Percentiles rank a stretch among this genome's conserved stretches.
These are phyloP conservation scores for Martiniozyma abietophila DNA, from an alignment of 805 yeast species.

Conservation along the genomic window DNA sequence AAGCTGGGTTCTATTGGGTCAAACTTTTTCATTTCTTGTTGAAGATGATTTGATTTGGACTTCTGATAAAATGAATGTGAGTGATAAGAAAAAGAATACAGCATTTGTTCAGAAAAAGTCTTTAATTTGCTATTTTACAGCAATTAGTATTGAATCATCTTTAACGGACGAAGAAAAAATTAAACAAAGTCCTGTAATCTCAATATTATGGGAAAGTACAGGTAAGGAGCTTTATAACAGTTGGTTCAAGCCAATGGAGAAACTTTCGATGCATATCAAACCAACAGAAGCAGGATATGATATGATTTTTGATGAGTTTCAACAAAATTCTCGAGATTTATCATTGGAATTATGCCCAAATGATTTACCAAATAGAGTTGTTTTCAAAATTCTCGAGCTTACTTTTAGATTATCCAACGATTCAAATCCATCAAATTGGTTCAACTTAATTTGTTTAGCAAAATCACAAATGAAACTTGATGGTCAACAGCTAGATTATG, in stretches of 20 bases:
- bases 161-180: conserved; percentile 14
- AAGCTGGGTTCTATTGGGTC: conserved; percentile 80
- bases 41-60: conserved; percentile 94
- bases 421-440: conserved; percentile 48
- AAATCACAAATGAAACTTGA: conserved; percentile 48
- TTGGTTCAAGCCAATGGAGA: conserved; percentile 54
- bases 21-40: conserved; percentile 64
- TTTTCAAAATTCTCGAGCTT: conserved; percentile 29
- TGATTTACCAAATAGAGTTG: conserved; percentile 9
- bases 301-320: conserved; percentile 1
- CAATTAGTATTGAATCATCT: conserved; percentile 36
- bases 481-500: conserved; percentile 8
- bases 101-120: conserved; percentile 62
- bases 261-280: conserved; percentile 42
- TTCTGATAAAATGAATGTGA: conserved; percentile 63
- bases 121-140: conserved; percentile 66
- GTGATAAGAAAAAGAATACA: conserved; percentile 51
- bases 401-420: conserved; percentile 40
- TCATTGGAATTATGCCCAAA: conserved; percentile 1
- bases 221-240: conserved; percentile 53
- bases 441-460: conserved; percentile 44
- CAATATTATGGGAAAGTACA: conserved; percentile 42
- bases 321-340: conserved; percentile 2
- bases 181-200: conserved; percentile 28
- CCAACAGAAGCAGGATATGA: conserved; percentile 1